These are phyloP conservation scores for Leptographium wingfieldii DNA, from an alignment of 2,329 filamentous ascomycete species.

Conservation along the genomic window DNA sequence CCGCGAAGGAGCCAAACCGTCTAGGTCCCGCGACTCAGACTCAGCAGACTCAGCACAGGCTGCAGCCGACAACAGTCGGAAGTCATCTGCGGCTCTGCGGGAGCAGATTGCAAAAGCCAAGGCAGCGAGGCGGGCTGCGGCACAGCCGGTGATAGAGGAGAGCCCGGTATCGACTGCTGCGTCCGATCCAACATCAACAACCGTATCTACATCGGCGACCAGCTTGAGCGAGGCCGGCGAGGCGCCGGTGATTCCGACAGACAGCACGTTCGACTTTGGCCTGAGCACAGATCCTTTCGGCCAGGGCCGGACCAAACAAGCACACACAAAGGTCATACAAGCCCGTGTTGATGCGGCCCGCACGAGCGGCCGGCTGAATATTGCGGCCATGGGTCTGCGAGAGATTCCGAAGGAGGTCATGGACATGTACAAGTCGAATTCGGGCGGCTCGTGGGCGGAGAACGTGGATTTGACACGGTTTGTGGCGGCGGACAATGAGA, in stretches of 20 bases:
- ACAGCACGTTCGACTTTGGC: conserved; percentile 44
- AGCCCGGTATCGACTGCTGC: neutral
- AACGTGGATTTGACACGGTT: conserved; percentile 77
- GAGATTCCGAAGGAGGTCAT: conserved; percentile 72
- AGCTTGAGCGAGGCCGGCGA: conserved; percentile 16
- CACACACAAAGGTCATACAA: conserved; percentile 53
- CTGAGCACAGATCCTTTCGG: conserved; percentile 58
- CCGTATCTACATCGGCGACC: neutral
- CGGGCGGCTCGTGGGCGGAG: conserved; percentile 72
- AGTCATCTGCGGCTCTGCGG: conserved; percentile 68
- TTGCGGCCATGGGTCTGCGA: conserved; percentile 69
- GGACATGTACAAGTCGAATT: conserved; percentile 78
- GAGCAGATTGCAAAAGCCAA: conserved; percentile 92
- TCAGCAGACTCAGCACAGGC: conserved; percentile 19
- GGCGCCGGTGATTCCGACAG: conserved; percentile 32
- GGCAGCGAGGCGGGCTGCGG: conserved; percentile 54
- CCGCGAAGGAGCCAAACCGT: conserved; percentile 22
- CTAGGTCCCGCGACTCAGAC: conserved; percentile 22
- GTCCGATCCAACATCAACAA: neutral
- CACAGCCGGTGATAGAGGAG: conserved; percentile 10
- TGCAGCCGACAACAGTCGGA: conserved; percentile 26
- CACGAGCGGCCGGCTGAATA: conserved; percentile 71
- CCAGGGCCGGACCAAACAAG: conserved; percentile 42
- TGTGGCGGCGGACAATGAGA: conserved; percentile 79
- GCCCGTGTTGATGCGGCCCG: conserved; percentile 63